Evolutionary conservation across 352 stramenopile species (phyloP).

Genomic region (Phytophthora quininea): DNA sequence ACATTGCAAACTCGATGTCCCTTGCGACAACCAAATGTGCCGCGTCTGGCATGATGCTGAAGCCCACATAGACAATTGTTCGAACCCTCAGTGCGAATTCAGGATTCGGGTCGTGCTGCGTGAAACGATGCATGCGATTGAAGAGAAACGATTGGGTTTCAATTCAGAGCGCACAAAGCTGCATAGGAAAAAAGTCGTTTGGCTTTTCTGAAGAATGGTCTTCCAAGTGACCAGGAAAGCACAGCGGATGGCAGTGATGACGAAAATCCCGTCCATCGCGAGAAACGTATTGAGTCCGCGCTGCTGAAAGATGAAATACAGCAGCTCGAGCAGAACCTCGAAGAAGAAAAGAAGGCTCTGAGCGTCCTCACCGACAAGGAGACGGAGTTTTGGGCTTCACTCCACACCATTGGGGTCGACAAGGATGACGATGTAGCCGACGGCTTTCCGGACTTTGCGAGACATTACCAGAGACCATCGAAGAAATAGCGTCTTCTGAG

Average conservation of each 20-base stretch:
- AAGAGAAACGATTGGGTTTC: constrained; percentile 20
- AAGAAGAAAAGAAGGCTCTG: background rate
- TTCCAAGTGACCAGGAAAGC: background rate
- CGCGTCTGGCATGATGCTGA: constrained; percentile 66
- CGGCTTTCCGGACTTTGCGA: constrained; percentile 39
- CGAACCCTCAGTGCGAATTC: constrained; percentile 60
- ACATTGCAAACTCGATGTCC: constrained; percentile 51
- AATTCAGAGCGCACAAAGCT: background rate
- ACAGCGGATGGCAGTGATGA: background rate
- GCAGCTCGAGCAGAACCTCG: background rate
- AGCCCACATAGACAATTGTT: constrained; percentile 54
- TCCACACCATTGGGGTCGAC: constrained; percentile 38
- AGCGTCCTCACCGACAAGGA: background rate
- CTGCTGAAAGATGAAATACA: background rate
- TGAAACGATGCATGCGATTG: constrained; percentile 63
- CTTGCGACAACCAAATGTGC: constrained; percentile 56
- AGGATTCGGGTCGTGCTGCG: constrained; percentile 58
- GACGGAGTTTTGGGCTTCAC: background rate
- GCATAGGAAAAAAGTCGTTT: background rate
- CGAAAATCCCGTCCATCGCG: background rate
- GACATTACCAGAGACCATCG: constrained; percentile 29
- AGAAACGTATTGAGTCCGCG: background rate
- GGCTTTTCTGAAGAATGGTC: background rate
- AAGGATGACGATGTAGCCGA: constrained; percentile 51
- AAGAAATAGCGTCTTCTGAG: too few species aligned